phyloP scores from a whole-genome alignment of 2,329 filamentous ascomycete species.

The Cordyceps fumosorosea region DNA sequence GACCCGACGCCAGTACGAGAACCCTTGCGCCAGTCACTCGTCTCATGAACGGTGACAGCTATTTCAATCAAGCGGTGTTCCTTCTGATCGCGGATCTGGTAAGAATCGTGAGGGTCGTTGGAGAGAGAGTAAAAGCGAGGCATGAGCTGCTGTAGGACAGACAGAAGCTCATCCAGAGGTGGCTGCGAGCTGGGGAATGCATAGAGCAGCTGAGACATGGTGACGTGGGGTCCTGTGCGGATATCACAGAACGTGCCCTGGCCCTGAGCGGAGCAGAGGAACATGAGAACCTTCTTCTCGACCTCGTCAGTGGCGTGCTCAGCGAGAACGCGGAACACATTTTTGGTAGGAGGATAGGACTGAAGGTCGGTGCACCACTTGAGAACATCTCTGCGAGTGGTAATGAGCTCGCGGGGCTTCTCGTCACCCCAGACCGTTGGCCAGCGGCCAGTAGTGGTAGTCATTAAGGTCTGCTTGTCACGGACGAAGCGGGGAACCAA shows the following conservation, averaged over 20 bases:
- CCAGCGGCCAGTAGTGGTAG: conserved; percentile 79
- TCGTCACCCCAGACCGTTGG: conserved; percentile 98
- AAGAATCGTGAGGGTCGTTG: conserved; percentile 82
- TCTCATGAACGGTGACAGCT: conserved; percentile 92
- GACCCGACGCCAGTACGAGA: conserved; percentile 79
- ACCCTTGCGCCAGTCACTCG: conserved; percentile 67
- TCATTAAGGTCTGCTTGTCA: conserved; percentile 73
- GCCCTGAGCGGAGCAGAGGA: conserved; percentile 81
- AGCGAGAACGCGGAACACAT: conserved; percentile 74
- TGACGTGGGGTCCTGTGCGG: conserved; percentile 80
- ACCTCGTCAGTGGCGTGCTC: conserved; percentile 74
- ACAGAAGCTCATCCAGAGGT: conserved; percentile 74
- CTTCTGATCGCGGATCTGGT: conserved; percentile 59
- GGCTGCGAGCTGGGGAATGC: conserved; percentile 91
- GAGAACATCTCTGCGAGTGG: conserved; percentile 83
- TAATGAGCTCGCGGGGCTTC: conserved; percentile 73
- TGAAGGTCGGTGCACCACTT: conserved; percentile 95
- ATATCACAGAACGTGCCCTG: conserved; percentile 92
- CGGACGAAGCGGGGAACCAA: conserved; percentile 75
- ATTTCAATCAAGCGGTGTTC: conserved; percentile 83
- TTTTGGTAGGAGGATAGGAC: conserved; percentile 85
- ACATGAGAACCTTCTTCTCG: conserved; percentile 84
- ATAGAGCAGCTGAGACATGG: conserved; percentile 75
- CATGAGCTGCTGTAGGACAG: conserved; percentile 81
- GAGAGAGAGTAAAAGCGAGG: conserved; percentile 97